Conservation (phyloP, 140 eudicot genomes). For the Senecio squalidus region DNA sequence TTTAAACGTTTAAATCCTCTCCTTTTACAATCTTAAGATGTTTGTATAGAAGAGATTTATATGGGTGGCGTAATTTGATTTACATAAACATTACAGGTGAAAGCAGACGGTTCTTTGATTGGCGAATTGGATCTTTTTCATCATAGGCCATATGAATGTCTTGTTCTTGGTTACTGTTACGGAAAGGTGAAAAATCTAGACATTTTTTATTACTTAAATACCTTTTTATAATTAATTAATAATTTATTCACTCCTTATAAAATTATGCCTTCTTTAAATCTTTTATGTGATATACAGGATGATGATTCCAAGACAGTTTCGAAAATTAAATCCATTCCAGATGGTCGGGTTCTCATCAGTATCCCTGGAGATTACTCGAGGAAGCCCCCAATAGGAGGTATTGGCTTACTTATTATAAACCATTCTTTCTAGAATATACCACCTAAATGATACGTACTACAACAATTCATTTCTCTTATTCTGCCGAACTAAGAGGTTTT, state of each 20-base stretch:
- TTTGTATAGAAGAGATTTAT: too few relatives aligned
- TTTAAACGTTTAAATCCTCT: background rate
- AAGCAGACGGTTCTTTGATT: constrained; percentile 75
- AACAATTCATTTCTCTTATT: background rate
- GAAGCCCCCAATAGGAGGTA: constrained; percentile 97
- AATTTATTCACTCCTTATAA: background rate
- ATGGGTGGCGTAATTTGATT: background rate
- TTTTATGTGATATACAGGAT: constrained; percentile 35
- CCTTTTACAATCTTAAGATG: too few relatives aligned
- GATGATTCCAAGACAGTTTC: constrained; percentile 31
- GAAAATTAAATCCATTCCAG: constrained; percentile 40
- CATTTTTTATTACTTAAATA: background rate
- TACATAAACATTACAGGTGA: constrained; percentile 49
- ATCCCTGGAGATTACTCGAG: constrained; percentile 94
- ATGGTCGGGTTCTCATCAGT: constrained; percentile 63
- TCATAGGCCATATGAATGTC: constrained; percentile 96
- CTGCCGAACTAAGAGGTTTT: background rate
- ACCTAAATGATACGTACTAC: background rate
- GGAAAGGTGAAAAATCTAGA: constrained; percentile 36
- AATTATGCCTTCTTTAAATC: background rate
- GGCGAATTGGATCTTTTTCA: constrained; percentile 90
- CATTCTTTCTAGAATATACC: background rate
- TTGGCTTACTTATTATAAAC: background rate
- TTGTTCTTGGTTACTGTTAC: constrained; percentile 63
- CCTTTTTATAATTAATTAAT: background rate